Conservation (phyloP, 78 protist genomes). For the Dictyostelium capitatum region DNA sequence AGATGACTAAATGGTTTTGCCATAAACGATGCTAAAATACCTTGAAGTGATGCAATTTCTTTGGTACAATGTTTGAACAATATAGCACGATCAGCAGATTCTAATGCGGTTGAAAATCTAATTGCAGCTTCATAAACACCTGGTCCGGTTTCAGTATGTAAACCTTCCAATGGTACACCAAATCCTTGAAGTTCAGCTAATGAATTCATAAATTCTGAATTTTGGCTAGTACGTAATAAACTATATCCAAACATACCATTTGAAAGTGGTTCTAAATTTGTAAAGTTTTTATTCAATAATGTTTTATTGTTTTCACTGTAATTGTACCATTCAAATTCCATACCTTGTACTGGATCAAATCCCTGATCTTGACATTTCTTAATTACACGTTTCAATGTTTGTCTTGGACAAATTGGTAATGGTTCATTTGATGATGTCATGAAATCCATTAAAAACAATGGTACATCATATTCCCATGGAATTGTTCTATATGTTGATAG, state of each 20-base stretch:
- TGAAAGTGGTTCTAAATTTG: constrained; percentile 48
- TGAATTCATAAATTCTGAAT: constrained; percentile 26
- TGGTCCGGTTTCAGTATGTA: constrained; percentile 87
- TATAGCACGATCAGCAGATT: constrained; percentile 79
- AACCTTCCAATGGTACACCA: constrained; percentile 82
- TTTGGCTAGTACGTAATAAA: constrained; percentile 33
- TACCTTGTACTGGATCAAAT: constrained; percentile 67
- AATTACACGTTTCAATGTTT: constrained; percentile 68
- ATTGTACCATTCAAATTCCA: constrained; percentile 84
- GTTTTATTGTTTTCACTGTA: constrained; percentile 55
- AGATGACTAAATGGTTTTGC: constrained; percentile 68
- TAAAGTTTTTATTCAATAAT: constrained; percentile 13
- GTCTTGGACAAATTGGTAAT: constrained; percentile 78
- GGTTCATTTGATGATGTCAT: background rate
- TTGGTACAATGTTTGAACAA: constrained; percentile 72
- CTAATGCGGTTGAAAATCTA: constrained; percentile 53
- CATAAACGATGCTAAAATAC: constrained; percentile 76
- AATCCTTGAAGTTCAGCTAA: constrained; percentile 37
- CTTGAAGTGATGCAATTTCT: constrained; percentile 53
- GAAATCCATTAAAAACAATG: constrained; percentile 79
- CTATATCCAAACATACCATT: constrained; percentile 86
- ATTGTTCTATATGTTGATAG: constrained; percentile 28
- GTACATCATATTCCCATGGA: constrained; percentile 82
- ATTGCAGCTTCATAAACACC: constrained; percentile 85
- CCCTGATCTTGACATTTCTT: constrained; percentile 12